Base-by-base conservation (phyloP, 768 basidiomycete species). In the Lentinula sp. region DNA sequence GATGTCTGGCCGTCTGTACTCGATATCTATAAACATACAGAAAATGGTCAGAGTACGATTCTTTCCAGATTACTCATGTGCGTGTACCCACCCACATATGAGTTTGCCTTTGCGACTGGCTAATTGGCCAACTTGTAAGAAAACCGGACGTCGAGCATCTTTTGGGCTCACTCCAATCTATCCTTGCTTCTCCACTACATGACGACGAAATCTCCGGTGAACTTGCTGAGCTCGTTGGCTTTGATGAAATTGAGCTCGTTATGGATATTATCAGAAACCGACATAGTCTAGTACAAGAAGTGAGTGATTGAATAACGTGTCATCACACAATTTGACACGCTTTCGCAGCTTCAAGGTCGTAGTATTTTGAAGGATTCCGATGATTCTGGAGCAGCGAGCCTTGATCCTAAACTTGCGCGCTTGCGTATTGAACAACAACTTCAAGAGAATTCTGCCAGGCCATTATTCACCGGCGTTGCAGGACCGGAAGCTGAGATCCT, bases 231-330 rank as follows among this genome's bases (percentile, higher is more conserved):
- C 75, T 91, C 9, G 70, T 95, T 51, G 96, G 95, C 2, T 92
- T 87, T 69, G 91, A 96, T 54, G 82, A 88, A 16, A 84, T 98
- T 52, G 91, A 92, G 32, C 75, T 94, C 37, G 85, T 89, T 7
- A 82, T 82, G 73, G 82, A 90, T 45, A 80, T 97, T 32, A 71
- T 97, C 1, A 69, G 76, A 16, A 78, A 85, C 35, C 85, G 95
- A 20, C 63, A 65, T 6, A 68, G 71, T 1, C 68, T 88, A 36
- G 76, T 73, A 33, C 65, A 76, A 65, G 76, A 86, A 71, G 90
- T 89, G 64, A 65, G 76, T 42, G 45, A n/a, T 57, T n/a, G 3
- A 23, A 15, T 18, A 28, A 16, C 18, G 52, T 45, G 10, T 2
- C 33, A 35, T 43, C 3, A 2, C 18, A 28, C 52, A 10, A 42